Evolutionary conservation across 2,329 filamentous ascomycete species (phyloP).

Genomic region (Hypoxylon sp.): DNA sequence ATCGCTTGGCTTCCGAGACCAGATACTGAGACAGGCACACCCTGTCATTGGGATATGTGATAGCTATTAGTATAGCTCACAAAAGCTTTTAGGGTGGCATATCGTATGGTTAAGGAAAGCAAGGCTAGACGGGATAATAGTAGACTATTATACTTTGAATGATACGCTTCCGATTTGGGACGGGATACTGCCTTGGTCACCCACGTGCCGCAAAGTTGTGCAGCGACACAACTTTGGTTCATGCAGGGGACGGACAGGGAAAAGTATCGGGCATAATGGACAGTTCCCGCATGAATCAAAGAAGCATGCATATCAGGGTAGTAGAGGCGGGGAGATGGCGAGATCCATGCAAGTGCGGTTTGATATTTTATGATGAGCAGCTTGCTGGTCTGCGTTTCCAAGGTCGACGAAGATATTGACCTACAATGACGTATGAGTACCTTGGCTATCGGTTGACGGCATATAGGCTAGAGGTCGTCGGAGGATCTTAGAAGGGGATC

Average conservation of each 20-base stretch:
- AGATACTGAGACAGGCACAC: slow-evolving; percentile 25
- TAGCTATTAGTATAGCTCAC: slow-evolving; percentile 16
- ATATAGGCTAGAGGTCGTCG: not conserved
- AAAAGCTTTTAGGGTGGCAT: slow-evolving; percentile 11
- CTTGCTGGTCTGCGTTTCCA: not conserved
- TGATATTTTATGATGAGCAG: slow-evolving; percentile 9
- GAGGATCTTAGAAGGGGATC: not conserved
- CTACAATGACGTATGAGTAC: not conserved
- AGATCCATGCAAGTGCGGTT: slow-evolving; percentile 16
- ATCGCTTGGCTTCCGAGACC: slow-evolving; percentile 27
- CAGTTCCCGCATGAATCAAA: slow-evolving; percentile 21
- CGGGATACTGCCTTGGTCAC: slow-evolving; percentile 20
- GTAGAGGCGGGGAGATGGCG: slow-evolving; percentile 12
- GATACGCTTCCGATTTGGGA: slow-evolving; percentile 20
- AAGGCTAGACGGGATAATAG: slow-evolving; percentile 13
- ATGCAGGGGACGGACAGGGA: slow-evolving; percentile 27
- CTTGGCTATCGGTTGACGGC: not conserved
- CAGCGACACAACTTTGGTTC: slow-evolving; percentile 26
- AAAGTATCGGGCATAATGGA: slow-evolving; percentile 20
- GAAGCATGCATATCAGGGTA: slow-evolving; percentile 23
- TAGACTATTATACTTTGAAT: slow-evolving; percentile 6
- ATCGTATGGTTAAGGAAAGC: slow-evolving; percentile 19
- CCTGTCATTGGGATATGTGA: slow-evolving; percentile 25
- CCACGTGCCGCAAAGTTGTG: slow-evolving; percentile 35
- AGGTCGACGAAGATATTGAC: not conserved